These are phyloP conservation scores for Rhododendron ferrugineum DNA, from an alignment of 148 eudicot genomes.

Conservation along the genomic window DNA sequence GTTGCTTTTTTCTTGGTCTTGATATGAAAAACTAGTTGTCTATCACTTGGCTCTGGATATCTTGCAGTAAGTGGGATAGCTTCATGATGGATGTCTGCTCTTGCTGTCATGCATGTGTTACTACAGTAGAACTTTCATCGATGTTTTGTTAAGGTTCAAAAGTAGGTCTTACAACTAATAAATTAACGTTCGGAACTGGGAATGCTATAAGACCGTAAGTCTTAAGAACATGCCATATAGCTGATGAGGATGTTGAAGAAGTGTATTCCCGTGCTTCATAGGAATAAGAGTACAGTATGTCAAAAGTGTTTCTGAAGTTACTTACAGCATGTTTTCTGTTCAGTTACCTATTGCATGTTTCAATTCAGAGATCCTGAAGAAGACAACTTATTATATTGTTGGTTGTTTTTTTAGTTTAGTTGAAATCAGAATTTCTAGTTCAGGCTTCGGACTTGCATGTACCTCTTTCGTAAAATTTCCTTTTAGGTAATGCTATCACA, in stretches of 20 bases:
- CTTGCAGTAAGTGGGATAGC: neutral
- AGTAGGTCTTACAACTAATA: neutral
- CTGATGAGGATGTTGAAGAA: neutral
- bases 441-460: neutral
- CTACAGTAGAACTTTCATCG: neutral
- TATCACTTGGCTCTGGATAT: neutral
- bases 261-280: neutral
- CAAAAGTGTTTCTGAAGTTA: neutral
- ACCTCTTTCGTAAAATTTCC: neutral
- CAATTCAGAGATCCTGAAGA: neutral
- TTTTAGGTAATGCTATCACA: neutral
- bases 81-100: neutral
- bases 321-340: neutral
- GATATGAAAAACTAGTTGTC: neutral
- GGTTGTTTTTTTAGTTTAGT: neutral
- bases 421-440: neutral
- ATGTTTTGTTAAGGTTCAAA: neutral
- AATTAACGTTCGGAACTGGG: neutral
- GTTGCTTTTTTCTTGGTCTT: neutral
- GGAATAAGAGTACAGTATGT: neutral
- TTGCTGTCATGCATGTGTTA: neutral
- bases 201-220: neutral
- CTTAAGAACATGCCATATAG: neutral
- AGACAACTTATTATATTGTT: neutral
- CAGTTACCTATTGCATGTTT: neutral